These are phyloP conservation scores for Sclerotinia glacialis DNA, from an alignment of 2,329 filamentous ascomycete species.

Conservation along the genomic window DNA sequence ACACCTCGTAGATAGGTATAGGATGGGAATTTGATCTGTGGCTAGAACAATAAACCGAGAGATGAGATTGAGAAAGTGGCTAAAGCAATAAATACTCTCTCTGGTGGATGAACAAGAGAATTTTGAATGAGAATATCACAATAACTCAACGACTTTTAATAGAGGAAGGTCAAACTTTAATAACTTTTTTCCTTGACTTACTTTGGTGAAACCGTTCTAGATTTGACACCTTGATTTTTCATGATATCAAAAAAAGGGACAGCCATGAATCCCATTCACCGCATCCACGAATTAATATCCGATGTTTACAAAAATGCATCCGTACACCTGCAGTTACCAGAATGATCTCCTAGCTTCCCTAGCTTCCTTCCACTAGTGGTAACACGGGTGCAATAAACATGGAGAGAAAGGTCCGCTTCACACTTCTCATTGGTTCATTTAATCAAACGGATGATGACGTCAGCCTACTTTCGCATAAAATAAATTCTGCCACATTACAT, in stretches of 20 bases:
- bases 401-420: background rate
- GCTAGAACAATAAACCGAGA: background rate
- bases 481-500: conserved; percentile 1
- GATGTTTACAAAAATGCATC: background rate
- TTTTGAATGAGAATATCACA: background rate
- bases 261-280: background rate
- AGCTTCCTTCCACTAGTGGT: background rate
- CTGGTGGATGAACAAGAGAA: background rate
- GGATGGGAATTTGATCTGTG: background rate
- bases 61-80: background rate
- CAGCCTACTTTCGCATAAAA: background rate
- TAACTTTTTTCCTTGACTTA: background rate
- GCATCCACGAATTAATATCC: background rate
- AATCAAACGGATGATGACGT: conserved; percentile 1
- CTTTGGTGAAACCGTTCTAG: conserved; percentile 1
- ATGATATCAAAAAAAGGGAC: background rate
- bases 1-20: background rate
- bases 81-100: background rate
- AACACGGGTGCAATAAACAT: no score
- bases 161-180: conserved; percentile 1
- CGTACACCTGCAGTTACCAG: background rate
- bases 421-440: background rate
- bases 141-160: background rate
- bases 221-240: background rate
- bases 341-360: background rate